Evolutionary conservation across 1,284 basidiomycete genomes (phyloP), one percentile per base, ranked within the genome.

Genomic region (Ustilago bromivora): DNA sequence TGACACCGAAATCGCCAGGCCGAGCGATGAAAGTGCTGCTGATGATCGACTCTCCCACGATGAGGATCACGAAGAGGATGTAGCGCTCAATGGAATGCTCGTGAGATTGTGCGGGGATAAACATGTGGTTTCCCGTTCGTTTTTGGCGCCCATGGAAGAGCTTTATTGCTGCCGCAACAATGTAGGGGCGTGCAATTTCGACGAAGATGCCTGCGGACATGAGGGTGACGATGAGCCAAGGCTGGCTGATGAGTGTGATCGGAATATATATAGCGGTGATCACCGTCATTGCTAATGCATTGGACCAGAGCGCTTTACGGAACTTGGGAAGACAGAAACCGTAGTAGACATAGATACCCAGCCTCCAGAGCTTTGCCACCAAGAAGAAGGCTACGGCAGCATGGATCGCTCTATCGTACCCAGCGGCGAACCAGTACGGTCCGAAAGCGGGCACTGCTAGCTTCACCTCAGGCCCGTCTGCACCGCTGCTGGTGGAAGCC

Each of bases 291-390:
- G 80, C 66, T 0, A 80, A 34, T 5, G 71, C 82, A 49, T 82
- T 73, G 3, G 75, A 70, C 80, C 78, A 84, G 12, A 85, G 71
- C 1, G 83, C 76, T 19, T 65, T 71, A 32, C 84, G 71, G 28
- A 85, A 85, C 56, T 80, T 81, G 60, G 84, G 84, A 46, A 85
- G 67, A 12, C 65, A 52, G 12, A 78, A 61, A 19, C 81, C 84
- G 64, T 85, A 85, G 66, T 82, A 78, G 36, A 83, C 57, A 56
- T 66, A 80, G 43, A 82, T 60, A 2, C 69, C 56, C 12, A 83
- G 57, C 1, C 81, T 55, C 66, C 78, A 69, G 1, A 76, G 63
- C 59, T 83, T 83, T n/a, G 82, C 69, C 2, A 81, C 79, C 2
- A 85, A 59, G 63, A 80, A 84, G 58, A 85, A 85, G 10, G 62